These are phyloP conservation scores for Botryotinia globosa DNA, from an alignment of 2,329 filamentous ascomycete species.

Conservation along the genomic window DNA sequence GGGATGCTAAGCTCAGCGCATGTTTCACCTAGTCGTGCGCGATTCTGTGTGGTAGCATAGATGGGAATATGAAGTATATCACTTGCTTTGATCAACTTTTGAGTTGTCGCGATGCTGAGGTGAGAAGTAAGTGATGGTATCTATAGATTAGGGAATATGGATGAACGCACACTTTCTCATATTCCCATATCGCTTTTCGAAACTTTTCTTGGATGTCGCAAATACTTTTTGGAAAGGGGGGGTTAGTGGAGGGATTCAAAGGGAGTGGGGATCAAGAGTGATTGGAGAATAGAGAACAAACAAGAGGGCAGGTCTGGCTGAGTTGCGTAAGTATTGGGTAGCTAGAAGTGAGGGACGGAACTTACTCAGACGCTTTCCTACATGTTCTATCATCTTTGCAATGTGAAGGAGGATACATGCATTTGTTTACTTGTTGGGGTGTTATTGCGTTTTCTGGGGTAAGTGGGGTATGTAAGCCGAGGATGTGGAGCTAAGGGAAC, in stretches of 20 bases:
- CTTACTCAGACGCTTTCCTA: slow-evolving; percentile 17
- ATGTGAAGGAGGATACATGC: not conserved
- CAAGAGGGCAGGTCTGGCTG: slow-evolving; percentile 8
- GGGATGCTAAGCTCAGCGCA: slow-evolving; percentile 65
- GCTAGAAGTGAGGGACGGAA: not conserved
- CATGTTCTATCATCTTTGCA: slow-evolving; percentile 7
- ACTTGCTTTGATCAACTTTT: slow-evolving; percentile 66
- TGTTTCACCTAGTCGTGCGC: slow-evolving; percentile 73
- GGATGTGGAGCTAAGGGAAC: slow-evolving; percentile 6
- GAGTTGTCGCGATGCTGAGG: slow-evolving; percentile 60
- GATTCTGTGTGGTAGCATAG: slow-evolving; percentile 83
- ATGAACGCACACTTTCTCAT: slow-evolving; percentile 67
- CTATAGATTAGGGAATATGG: not conserved
- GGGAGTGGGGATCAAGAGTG: not conserved
- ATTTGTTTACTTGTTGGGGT: not conserved
- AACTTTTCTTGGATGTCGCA: slow-evolving; percentile 97
- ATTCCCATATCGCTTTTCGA: slow-evolving; percentile 76
- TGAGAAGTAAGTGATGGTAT: slow-evolving; percentile 20
- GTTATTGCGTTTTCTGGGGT: slow-evolving; percentile 13
- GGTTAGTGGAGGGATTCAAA: not conserved
- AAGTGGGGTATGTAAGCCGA: slow-evolving; percentile 15
- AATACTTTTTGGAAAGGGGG: slow-evolving; percentile 55
- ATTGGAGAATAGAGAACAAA: not conserved
- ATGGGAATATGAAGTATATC: slow-evolving; percentile 70
- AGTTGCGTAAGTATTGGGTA: not conserved